Conservation (phyloP, 108 stramenopile genomes). For the Pseudonitzschia delicatissima region DNA sequence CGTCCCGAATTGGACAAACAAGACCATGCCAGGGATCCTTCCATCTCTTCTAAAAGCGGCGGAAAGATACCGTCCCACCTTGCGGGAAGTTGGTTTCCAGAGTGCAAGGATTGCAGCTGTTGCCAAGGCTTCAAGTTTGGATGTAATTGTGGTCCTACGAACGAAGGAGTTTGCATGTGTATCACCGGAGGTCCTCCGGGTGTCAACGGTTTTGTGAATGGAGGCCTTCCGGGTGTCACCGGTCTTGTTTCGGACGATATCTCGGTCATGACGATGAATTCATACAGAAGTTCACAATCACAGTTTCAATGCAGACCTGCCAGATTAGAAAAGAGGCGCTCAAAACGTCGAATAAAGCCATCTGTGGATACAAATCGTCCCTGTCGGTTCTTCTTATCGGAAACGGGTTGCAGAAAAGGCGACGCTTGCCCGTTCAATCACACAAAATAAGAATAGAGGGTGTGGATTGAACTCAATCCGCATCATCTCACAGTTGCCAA, state of each 20-base stretch:
- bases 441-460: conserved; percentile 1
- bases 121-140: conserved; percentile 55
- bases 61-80: too few relatives aligned
- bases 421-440: conserved; percentile 38
- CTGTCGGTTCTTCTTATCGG: conserved; percentile 43
- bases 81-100: conserved; percentile 66
- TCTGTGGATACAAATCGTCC: not conserved
- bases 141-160: conserved; percentile 23
- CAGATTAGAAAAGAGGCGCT: too few relatives aligned
- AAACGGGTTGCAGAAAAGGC: conserved; percentile 43
- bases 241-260: conserved; percentile 7
- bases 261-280: conserved; percentile 2
- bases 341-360: too few relatives aligned
- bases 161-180: conserved; percentile 16
- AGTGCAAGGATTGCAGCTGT: conserved; percentile 45
- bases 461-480: not conserved
- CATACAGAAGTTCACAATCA: too few relatives aligned
- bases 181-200: not conserved
- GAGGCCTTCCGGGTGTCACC: not conserved
- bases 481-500: not conserved
- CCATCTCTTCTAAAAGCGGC: too few relatives aligned
- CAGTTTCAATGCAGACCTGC: too few relatives aligned
- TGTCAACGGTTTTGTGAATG: conserved; percentile 5
- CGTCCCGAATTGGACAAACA: too few relatives aligned
- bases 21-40: too few relatives aligned